Evolutionary conservation across 2,329 filamentous ascomycete genomes (phyloP).

Genomic region (Phaeoacremonium minimum): DNA sequence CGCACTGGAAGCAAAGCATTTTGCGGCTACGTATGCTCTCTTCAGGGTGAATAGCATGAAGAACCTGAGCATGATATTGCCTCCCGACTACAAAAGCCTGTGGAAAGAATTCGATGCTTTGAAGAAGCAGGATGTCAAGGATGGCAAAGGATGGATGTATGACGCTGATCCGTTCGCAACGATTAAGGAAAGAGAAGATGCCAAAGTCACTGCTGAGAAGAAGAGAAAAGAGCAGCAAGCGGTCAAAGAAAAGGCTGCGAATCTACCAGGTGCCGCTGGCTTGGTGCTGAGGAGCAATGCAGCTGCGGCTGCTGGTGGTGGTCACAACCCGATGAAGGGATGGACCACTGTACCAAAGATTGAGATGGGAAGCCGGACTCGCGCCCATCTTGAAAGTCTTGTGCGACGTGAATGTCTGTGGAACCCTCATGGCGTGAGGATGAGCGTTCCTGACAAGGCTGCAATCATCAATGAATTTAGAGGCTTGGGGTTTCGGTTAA

Average conservation of each 20-base stretch:
- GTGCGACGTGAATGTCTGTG: slow-evolving; percentile 76
- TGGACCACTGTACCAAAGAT: slow-evolving; percentile 87
- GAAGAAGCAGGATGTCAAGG: slow-evolving; percentile 75
- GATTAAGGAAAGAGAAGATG: slow-evolving; percentile 73
- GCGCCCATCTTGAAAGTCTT: slow-evolving; percentile 73
- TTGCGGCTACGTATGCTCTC: slow-evolving; percentile 85
- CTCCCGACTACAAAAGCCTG: slow-evolving; percentile 80
- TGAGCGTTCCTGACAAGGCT: slow-evolving; percentile 53
- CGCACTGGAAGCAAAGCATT: slow-evolving; percentile 86
- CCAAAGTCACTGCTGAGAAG: slow-evolving; percentile 72
- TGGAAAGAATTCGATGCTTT: slow-evolving; percentile 89
- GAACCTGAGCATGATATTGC: slow-evolving; percentile 91
- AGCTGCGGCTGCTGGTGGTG: slow-evolving; percentile 21
- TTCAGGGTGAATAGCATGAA: slow-evolving; percentile 93
- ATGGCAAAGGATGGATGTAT: slow-evolving; percentile 85
- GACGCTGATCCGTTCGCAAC: slow-evolving; percentile 90
- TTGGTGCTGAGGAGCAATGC: slow-evolving; percentile 46
- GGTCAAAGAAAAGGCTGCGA: slow-evolving; percentile 63
- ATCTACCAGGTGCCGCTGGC: slow-evolving; percentile 55
- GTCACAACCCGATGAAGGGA: slow-evolving; percentile 56
- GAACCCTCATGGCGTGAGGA: slow-evolving; percentile 74
- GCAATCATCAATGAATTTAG: slow-evolving; percentile 68
- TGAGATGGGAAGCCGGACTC: slow-evolving; percentile 82
- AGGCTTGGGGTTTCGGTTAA: slow-evolving; percentile 80
- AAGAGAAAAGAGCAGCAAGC: slow-evolving; percentile 69